phyloP scores from a whole-genome alignment of 768 basidiomycete species.

The Gloeophyllum trabeum region DNA sequence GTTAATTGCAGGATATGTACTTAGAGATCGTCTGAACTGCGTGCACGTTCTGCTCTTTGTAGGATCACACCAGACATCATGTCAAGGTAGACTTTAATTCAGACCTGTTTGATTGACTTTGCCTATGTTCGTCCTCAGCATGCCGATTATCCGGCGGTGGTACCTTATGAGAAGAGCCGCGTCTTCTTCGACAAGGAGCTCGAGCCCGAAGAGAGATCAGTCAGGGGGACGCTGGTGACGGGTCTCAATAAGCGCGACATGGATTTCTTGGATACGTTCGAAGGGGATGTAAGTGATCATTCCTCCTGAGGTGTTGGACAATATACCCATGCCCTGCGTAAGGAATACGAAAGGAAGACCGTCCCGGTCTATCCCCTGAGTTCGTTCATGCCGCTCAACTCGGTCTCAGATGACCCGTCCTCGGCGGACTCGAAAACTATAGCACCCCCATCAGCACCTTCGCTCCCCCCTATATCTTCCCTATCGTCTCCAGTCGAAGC shows the following conservation, averaged over 20 bases:
- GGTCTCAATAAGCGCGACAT: constrained; percentile 64
- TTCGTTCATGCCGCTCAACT: constrained; percentile 20
- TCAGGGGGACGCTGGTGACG: constrained; percentile 68
- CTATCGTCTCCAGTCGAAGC: constrained; percentile 29
- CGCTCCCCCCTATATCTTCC: constrained; percentile 25
- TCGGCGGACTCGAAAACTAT: constrained; percentile 20
- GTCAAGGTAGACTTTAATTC: constrained; percentile 37
- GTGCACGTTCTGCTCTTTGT: not conserved
- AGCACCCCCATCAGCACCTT: constrained; percentile 30
- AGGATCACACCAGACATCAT: constrained; percentile 78
- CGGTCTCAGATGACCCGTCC: constrained; percentile 20
- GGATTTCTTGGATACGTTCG: constrained; percentile 64
- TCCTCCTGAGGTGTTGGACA: not conserved
- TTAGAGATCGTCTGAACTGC: not conserved
- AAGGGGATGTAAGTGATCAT: constrained; percentile 50
- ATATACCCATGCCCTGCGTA: not conserved
- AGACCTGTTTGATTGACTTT: constrained; percentile 3
- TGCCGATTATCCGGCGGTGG: constrained; percentile 77
- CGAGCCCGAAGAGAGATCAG: constrained; percentile 47
- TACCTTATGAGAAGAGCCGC: constrained; percentile 43
- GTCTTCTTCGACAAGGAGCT: constrained; percentile 27
- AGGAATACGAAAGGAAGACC: constrained; percentile 63
- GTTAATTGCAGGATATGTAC: not conserved
- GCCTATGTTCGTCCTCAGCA: constrained; percentile 24
- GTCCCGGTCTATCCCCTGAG: constrained; percentile 50